Evolutionary conservation across 2,329 filamentous ascomycete genomes (phyloP).

Genomic region (Paracamarosporium sp.): DNA sequence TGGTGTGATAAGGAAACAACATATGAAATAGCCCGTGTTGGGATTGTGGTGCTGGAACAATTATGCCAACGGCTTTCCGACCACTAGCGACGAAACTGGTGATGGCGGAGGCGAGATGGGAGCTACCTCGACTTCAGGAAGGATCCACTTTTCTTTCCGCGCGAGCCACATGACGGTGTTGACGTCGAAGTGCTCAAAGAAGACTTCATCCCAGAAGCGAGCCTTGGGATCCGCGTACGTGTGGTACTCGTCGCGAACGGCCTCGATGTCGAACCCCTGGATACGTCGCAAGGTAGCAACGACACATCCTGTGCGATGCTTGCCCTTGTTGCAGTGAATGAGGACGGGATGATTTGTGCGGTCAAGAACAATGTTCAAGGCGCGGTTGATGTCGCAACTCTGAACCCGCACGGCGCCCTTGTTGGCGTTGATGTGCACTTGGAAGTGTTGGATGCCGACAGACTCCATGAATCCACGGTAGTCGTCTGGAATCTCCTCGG

Average conservation of each 20-base stretch:
- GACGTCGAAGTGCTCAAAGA: conserved; percentile 54
- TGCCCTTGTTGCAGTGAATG: conserved; percentile 93
- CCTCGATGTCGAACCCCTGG: conserved; percentile 68
- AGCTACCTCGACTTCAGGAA: conserved; percentile 19
- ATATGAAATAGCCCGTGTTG: neutral
- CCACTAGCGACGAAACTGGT: conserved; percentile 15
- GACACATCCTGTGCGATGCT: conserved; percentile 91
- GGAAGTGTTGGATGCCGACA: conserved; percentile 73
- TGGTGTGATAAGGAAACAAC: neutral
- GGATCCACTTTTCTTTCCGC: conserved; percentile 38
- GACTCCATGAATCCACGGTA: conserved; percentile 67
- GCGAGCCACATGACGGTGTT: conserved; percentile 49
- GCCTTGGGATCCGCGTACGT: conserved; percentile 63
- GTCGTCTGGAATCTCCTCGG: conserved; percentile 54
- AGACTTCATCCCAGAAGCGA: conserved; percentile 54
- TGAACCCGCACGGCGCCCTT: conserved; percentile 67
- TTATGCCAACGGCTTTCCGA: conserved; percentile 19
- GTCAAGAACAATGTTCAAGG: conserved; percentile 75
- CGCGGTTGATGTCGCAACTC: conserved; percentile 66
- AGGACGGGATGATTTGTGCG: conserved; percentile 78
- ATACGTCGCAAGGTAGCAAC: conserved; percentile 79
- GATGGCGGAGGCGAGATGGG: conserved; percentile 33
- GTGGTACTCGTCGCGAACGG: conserved; percentile 76
- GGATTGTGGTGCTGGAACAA: neutral
- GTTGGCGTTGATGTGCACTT: conserved; percentile 84